These are phyloP conservation scores for Solanum raphanifolium DNA, from an alignment of 257 asterid genomes.

Conservation along the genomic window DNA sequence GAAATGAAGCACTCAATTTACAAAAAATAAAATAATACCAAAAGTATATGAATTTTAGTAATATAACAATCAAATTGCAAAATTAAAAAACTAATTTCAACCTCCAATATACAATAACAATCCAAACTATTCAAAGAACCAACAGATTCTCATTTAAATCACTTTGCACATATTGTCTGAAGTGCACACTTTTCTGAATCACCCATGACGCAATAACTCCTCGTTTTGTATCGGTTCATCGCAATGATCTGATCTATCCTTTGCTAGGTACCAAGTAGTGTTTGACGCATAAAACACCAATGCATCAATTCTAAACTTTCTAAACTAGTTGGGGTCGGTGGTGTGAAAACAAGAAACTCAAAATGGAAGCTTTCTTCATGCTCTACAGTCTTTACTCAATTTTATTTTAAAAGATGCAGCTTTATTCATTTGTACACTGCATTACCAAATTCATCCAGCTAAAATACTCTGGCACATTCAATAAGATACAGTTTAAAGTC, in stretches of 20 bases:
- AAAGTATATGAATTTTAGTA: background rate
- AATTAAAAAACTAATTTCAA: background rate
- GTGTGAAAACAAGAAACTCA: background rate
- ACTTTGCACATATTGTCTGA: background rate
- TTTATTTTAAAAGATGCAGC: background rate
- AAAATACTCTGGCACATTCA: background rate
- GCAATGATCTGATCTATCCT: background rate
- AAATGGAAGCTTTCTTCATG: background rate
- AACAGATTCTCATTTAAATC: background rate
- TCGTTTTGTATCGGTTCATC: background rate
- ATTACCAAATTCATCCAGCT: background rate
- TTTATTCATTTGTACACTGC: background rate
- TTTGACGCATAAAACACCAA: background rate
- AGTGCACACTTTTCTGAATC: background rate
- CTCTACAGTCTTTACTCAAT: background rate
- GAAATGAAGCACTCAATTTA: background rate
- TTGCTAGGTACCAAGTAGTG: background rate
- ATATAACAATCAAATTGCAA: background rate
- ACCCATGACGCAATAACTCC: background rate
- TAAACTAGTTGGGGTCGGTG: background rate
- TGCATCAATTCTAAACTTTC: background rate
- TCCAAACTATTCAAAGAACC: background rate
- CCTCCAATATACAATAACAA: background rate
- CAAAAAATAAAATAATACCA: background rate
- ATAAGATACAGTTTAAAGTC: background rate